Evolutionary conservation across 208 protist genomes (phyloP), one percentile per base, ranked within the genome.

Genomic region (Plasmodiophora brassicae): DNA sequence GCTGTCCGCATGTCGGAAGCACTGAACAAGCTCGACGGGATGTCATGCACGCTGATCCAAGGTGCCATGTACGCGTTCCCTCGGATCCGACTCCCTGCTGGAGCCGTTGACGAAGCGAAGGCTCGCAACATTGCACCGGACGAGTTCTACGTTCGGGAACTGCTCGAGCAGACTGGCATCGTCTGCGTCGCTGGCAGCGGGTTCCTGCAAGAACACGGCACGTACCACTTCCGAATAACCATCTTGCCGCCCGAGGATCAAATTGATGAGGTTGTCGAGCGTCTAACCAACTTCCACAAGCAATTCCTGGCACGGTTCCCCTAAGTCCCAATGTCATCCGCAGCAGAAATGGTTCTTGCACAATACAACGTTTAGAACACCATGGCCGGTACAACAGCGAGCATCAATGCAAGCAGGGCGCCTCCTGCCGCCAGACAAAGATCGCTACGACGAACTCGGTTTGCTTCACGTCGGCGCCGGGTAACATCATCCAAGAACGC

Each of bases 41-140:
- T 99, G 41, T 94, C 91, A n/a, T 98, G 96, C 93, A 93, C 97
- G 14, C 36, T 88, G 87, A 71, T 86, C 50, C 45, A 90, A 88
- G 97, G 97, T 43, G 97, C 98, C 28, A 98, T 99, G 96, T 99
- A 99, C 92, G 94, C 96, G 1, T 99, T 99, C 94, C 97, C 98
- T 35, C 28, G 43, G 5, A 10, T 91, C 45, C 14, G 38, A 0
- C 32, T 93, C 0, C 92, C 92, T 0, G 22, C 53, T 8, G 91
- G 91, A 45, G 91, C 91, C 20, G 45, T 93, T n/a, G 90, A 85
- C 28, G 86, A 36, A 0, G 89, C 91, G 25, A 41, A 91, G 54
- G 45, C 36, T 22, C 91, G 90, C 25, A 87, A 89, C 86, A 92
- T 96, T 35, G 85, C 91, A 0, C 94, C 98, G 28, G 98, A 99